phyloP scores from a whole-genome alignment of 1,284 basidiomycete species.

The Malassezia psittaci region DNA sequence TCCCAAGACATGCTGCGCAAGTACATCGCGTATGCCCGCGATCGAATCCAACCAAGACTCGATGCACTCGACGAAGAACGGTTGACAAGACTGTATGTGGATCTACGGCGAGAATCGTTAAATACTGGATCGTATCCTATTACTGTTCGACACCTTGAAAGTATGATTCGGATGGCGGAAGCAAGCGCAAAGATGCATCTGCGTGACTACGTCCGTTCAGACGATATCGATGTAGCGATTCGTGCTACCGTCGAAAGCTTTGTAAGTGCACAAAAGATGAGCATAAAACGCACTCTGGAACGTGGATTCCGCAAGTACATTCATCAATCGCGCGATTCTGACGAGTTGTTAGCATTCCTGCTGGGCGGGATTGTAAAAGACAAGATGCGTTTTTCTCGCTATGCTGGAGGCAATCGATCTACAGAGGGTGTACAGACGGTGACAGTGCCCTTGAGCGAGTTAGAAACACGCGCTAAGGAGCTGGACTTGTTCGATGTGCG shows the following conservation, averaged over 20 bases:
- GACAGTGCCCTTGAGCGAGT: conserved; percentile 37
- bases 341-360: conserved; percentile 87
- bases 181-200: conserved; percentile 97
- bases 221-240: conserved; percentile 95
- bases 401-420: conserved; percentile 8
- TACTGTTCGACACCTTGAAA: conserved; percentile 92
- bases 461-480: conserved; percentile 62
- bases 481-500: conserved; percentile 84
- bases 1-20: conserved; percentile 94
- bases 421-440: conserved; percentile 20
- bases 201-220: conserved; percentile 84
- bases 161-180: conserved; percentile 98
- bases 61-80: conserved; percentile 94
- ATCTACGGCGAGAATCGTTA: conserved; percentile 86
- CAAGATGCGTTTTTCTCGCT: conserved; percentile 62
- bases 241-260: conserved; percentile 90
- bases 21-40: conserved; percentile 97
- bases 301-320: conserved; percentile 88
- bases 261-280: conserved; percentile 92
- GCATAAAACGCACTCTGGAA: conserved; percentile 93
- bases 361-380: conserved; percentile 92
- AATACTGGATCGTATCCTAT: conserved; percentile 96
- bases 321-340: conserved; percentile 79
- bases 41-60: conserved; percentile 80
- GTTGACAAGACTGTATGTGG: conserved; percentile 84